These are phyloP conservation scores for Trichosanthes truncata DNA, from an alignment of 306 rosid genomes.

Conservation along the genomic window DNA sequence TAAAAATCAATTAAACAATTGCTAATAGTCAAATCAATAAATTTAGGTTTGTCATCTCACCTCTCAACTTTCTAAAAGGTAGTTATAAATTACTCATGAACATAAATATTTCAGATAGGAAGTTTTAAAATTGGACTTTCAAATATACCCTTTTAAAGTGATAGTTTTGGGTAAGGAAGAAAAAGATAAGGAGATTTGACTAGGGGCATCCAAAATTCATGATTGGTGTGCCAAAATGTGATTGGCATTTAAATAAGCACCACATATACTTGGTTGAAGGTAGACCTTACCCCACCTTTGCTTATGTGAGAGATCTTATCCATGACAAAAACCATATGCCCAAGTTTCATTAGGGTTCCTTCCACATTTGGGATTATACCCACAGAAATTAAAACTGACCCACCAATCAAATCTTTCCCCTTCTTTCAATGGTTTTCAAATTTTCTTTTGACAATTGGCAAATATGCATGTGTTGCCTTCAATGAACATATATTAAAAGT, in stretches of 20 bases:
- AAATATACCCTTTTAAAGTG: background rate
- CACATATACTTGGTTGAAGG: slow-evolving; percentile 19
- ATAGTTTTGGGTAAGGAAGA: background rate
- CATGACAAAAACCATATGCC: background rate
- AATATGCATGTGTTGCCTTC: background rate
- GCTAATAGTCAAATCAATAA: background rate
- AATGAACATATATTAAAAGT: background rate
- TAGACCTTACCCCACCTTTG: slow-evolving; percentile 11
- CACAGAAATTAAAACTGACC: background rate
- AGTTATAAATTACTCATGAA: background rate
- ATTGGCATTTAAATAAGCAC: slow-evolving; percentile 11
- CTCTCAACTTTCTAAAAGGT: background rate
- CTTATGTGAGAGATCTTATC: slow-evolving; percentile 14
- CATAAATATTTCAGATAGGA: background rate
- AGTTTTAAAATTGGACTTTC: background rate
- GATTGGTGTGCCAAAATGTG: background rate
- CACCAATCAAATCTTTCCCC: background rate
- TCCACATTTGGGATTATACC: background rate
- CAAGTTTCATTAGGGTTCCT: background rate
- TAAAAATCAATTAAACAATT: background rate
- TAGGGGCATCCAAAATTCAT: slow-evolving; percentile 13
- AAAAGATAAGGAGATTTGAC: slow-evolving; percentile 42
- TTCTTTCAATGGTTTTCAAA: background rate
- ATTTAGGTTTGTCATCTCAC: no score
- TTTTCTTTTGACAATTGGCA: background rate